Conservation (phyloP, 2,329 filamentous ascomycete genomes). For the Helotiales sp. region DNA sequence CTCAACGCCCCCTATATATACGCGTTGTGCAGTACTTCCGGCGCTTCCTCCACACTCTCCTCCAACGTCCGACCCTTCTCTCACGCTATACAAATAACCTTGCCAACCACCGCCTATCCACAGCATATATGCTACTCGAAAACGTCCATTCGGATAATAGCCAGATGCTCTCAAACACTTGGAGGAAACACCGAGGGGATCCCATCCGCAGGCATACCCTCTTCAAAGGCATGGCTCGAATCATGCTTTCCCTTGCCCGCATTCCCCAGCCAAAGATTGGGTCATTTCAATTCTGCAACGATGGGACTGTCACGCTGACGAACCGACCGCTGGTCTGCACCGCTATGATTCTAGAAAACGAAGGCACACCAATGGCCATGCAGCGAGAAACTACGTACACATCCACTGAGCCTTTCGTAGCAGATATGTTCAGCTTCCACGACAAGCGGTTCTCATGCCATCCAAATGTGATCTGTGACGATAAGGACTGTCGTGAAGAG, state of each 20-base stretch:
- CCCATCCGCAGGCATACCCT: slow-evolving; percentile 36
- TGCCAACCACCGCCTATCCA: background rate
- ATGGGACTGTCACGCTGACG: slow-evolving; percentile 43
- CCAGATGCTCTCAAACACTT: background rate
- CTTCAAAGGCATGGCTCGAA: slow-evolving; percentile 39
- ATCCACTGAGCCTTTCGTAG: slow-evolving; percentile 22
- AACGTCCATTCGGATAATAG: background rate
- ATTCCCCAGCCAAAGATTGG: slow-evolving; percentile 34
- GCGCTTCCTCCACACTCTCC: background rate
- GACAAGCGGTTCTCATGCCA: slow-evolving; percentile 37
- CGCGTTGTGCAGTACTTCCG: background rate
- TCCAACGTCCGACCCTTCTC: background rate
- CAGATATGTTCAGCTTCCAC: slow-evolving; percentile 37
- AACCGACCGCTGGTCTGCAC: slow-evolving; percentile 40
- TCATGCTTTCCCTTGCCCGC: slow-evolving; percentile 36
- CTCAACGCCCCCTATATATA: background rate
- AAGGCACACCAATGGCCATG: slow-evolving; percentile 43
- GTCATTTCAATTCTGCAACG: slow-evolving; percentile 35
- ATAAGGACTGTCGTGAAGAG: slow-evolving; percentile 38
- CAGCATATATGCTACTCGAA: background rate
- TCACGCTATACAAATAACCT: background rate
- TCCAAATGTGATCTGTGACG: slow-evolving; percentile 34
- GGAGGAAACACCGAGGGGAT: slow-evolving; percentile 25
- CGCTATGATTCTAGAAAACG: slow-evolving; percentile 44
- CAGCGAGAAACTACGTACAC: slow-evolving; percentile 20